Conservation (phyloP, 2,329 filamentous ascomycete genomes). For the Fusarium brevicatenulatum region DNA sequence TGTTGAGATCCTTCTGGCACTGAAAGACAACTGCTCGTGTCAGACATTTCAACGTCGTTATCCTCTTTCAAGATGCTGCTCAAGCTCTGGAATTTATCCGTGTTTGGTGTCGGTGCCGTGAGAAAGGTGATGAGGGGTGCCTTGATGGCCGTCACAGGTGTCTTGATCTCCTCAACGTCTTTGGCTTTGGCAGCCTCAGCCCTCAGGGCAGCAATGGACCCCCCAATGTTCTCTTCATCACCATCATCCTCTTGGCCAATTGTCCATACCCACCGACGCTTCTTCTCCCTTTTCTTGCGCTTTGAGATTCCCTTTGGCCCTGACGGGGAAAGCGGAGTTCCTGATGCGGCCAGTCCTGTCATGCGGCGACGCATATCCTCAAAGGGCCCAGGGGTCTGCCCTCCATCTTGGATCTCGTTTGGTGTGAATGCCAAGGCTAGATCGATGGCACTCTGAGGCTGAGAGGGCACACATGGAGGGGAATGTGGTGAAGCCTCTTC, state of each 20-base stretch:
- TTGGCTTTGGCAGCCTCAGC: constrained; percentile 44
- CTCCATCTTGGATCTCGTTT: constrained; percentile 68
- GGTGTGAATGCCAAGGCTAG: constrained; percentile 61
- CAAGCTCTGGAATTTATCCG: constrained; percentile 50
- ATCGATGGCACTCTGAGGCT: constrained; percentile 58
- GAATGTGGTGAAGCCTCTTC: constrained; percentile 66
- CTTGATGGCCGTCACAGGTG: constrained; percentile 40
- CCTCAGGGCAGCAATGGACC: constrained; percentile 54
- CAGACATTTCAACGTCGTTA: constrained; percentile 62
- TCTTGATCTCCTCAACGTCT: constrained; percentile 31
- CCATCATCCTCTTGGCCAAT: constrained; percentile 66
- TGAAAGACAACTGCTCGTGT: constrained; percentile 53
- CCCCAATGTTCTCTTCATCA: constrained; percentile 55
- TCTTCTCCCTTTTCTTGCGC: constrained; percentile 66
- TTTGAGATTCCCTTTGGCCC: constrained; percentile 61
- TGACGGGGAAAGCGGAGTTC: constrained; percentile 55
- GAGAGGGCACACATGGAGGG: constrained; percentile 45
- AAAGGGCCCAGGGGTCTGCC: constrained; percentile 70
- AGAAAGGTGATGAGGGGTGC: constrained; percentile 27
- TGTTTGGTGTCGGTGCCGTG: constrained; percentile 55
- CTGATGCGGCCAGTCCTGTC: constrained; percentile 57
- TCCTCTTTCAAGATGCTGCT: constrained; percentile 23
- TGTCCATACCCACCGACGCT: constrained; percentile 73
- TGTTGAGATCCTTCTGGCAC: constrained; percentile 45
- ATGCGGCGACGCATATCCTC: constrained; percentile 70